A percentile compares a stretch with the other conserved stretches of the same genome.
Evolutionary conservation across 2,329 filamentous ascomycete species (phyloP).

Genomic region (Bimuria novae-zelandiae): DNA sequence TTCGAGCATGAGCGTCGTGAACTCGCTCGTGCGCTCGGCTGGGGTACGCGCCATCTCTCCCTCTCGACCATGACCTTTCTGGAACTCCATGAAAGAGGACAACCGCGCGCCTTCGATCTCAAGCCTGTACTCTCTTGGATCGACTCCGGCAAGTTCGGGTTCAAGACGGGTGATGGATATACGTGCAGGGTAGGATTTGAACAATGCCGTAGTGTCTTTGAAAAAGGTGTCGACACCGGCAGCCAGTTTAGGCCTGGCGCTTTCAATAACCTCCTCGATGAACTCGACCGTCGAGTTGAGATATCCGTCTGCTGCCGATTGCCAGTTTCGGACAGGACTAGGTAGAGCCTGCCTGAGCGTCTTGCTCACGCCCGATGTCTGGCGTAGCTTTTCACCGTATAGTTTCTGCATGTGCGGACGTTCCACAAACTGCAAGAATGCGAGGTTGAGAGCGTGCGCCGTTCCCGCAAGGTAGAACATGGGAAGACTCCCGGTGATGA

Average conservation of each 20-base stretch:
- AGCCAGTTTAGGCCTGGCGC: conserved; percentile 81
- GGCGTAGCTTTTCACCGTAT: conserved; percentile 81
- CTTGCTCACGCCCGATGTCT: conserved; percentile 89
- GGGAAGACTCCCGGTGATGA: conserved; percentile 87
- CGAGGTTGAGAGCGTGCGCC: conserved; percentile 82
- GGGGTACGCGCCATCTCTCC: conserved; percentile 70
- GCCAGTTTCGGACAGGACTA: conserved; percentile 78
- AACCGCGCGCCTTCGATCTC: conserved; percentile 68
- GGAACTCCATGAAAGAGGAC: conserved; percentile 55
- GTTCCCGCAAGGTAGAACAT: conserved; percentile 86
- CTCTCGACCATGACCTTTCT: conserved; percentile 73
- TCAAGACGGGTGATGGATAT: conserved; percentile 81
- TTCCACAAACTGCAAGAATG: conserved; percentile 91
- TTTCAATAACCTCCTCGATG: conserved; percentile 87
- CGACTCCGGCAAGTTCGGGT: conserved; percentile 77
- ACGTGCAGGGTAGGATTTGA: conserved; percentile 86
- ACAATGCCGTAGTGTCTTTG: conserved; percentile 82
- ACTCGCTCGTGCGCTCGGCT: conserved; percentile 62
- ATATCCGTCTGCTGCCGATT: conserved; percentile 84
- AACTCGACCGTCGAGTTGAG: conserved; percentile 85
- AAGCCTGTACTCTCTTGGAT: conserved; percentile 80
- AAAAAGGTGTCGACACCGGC: conserved; percentile 85
- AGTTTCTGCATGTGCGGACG: conserved; percentile 98
- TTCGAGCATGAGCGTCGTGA: conserved; percentile 78
- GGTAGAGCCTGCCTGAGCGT: conserved; percentile 87